Evolutionary conservation across 2,329 filamentous ascomycete genomes (phyloP), one percentile per base, ranked within the genome.

Genomic region (Exophiala xenobiotica): DNA sequence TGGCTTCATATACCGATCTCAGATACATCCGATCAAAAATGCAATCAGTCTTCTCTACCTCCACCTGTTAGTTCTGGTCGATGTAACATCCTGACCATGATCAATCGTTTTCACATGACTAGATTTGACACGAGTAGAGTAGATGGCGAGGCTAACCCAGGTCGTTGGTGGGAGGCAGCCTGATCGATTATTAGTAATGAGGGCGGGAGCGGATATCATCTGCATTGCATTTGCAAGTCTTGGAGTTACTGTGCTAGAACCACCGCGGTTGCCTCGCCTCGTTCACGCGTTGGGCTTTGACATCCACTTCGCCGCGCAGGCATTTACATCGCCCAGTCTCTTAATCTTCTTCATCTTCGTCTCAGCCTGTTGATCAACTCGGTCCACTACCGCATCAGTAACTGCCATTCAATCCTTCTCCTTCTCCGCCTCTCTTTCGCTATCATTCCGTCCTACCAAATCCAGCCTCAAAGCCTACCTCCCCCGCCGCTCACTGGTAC

Each of bases 401-500:
- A 22, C 38, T 6, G 7, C 19, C 38, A 22, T 23, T 22, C 18
- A 8, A 12, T n/a, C 38, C 18, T 40, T 11, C 29, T 18, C 24
- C 16, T 39, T 14, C 26, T 37, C 40, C 42, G 16, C 46, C 37
- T 43, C 42, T 33, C 33, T 18, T 51, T 37, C 16, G 45, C 49
- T 48, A 57, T 48, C 54, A 23, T 39, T 35, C 39, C 46, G n/a
- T 33, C 20, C 51, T n/a, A 22, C 42, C 53, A 45, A 14, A 53
- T 46, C 41, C 23, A 56, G 41, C 42, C 54, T 56, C 38, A 40
- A 42, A 41, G 19, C 46, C 20, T 23, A 24, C 18, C 12, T 20
- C 29, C 40, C 41, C 53, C 53, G 40, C 53, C 46, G 29, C 49
- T 38, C 37, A 58, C 49, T 58, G 55, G 55, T 41, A 53, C 55